Evolutionary conservation across 305 asterid species (phyloP), one percentile per base, ranked within the genome.

Genomic region (Solanum aculeatissimum): DNA sequence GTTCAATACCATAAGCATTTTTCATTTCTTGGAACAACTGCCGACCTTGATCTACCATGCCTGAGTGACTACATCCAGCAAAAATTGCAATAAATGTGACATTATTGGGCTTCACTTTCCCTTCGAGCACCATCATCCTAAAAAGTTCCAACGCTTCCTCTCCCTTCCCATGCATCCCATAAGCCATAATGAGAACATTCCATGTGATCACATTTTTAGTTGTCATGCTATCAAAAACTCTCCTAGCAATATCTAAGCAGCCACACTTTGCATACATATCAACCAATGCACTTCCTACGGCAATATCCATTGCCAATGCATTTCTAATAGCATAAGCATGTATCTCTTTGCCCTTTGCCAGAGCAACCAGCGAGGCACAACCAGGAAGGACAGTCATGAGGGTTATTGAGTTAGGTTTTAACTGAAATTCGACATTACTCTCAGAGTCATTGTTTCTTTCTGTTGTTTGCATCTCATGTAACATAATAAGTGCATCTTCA

Each of bases 241-340:
- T 87, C 49, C 90, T 90, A 62, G 98, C 92, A 87, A 90, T 85
- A 55, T 81, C 80, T 84, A 95, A 84, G 91, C 96, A 94, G 84
- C 98, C 98, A 42, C 95, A 95, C 83, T 95, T 95, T 65, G 94
- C 96, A 71, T 95, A 94, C 98, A 93, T 93, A 87, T 95, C 98
- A 81, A 93, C 92, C 90, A 94, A 84, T 72, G 98, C 98, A 84
- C 98, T 95, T 75, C 96, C 96, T 65, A 94, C 93, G 15, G 90
- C 92, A 35, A 93, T 89, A 87, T 94, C 98, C 2, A 87, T 77
- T 35, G 87, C 94, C 83, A 92, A 88, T 49, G 86, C 84, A 86
- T 90, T 89, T 83, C 93, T 90, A 54, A 92, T 84, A 69, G 94
- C 93, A 84, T 89, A 93, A 29, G 91, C 93, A 83, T 95, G 98